A percentile compares a stretch with the other conserved stretches of the same genome.
phyloP scores from a whole-genome alignment of 768 basidiomycete genomes.

The Russula olivacea region DNA sequence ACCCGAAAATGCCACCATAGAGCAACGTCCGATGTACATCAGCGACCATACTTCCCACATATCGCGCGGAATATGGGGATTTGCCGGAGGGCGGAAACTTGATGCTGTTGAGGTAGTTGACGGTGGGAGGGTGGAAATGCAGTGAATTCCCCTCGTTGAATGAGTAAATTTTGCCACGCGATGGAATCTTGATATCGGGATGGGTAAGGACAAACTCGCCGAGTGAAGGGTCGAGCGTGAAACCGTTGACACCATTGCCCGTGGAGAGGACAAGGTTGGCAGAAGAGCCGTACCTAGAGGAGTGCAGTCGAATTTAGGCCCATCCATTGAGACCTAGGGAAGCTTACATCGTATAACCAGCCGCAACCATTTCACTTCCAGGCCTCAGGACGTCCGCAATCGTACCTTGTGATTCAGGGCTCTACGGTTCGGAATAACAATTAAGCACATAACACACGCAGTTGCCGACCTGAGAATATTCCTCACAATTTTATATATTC shows the following conservation, averaged over 20 bases:
- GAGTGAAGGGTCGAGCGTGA: slow-evolving; percentile 90
- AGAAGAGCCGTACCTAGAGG: slow-evolving; percentile 79
- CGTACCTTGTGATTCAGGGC: slow-evolving; percentile 69
- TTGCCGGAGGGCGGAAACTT: slow-evolving; percentile 79
- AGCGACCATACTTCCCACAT: slow-evolving; percentile 99
- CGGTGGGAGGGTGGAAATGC: slow-evolving; percentile 84
- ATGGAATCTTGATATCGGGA: slow-evolving; percentile 90
- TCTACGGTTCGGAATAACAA: slow-evolving; percentile 38
- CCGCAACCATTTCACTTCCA: slow-evolving; percentile 95
- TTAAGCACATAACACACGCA: not conserved
- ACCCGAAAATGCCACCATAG: slow-evolving; percentile 98
- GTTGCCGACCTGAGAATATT: slow-evolving; percentile 23
- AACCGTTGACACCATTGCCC: slow-evolving; percentile 94
- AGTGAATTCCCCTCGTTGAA: slow-evolving; percentile 98
- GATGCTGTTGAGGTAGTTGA: slow-evolving; percentile 81
- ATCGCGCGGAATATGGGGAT: slow-evolving; percentile 82
- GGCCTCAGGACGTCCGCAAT: slow-evolving; percentile 87
- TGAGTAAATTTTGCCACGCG: slow-evolving; percentile 97
- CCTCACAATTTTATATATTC: slow-evolving; percentile 85
- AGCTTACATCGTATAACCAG: slow-evolving; percentile 90
- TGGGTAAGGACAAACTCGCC: slow-evolving; percentile 99
- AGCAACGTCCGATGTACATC: slow-evolving; percentile 95
- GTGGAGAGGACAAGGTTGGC: slow-evolving; percentile 95
- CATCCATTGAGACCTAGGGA: slow-evolving; percentile 1
- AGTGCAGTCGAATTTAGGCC: not conserved